Base-by-base conservation (phyloP, 192 early-diverging fungal species). In the Endogone sp. region DNA sequence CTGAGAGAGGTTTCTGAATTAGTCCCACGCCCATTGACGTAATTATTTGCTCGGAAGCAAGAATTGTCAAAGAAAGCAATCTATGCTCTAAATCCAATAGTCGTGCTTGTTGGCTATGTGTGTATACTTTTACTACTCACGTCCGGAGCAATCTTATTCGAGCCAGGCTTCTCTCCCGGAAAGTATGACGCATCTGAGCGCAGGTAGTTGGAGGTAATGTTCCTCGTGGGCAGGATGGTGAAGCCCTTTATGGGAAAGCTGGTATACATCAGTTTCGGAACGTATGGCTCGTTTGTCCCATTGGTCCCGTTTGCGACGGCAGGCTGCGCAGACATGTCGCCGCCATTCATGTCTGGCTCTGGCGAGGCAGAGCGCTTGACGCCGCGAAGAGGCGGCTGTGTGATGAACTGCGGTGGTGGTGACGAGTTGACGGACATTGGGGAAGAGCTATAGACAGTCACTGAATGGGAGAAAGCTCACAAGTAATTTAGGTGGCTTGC, bases 251-350 rank as follows among this genome's bases (percentile, higher is more conserved):
- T 73, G 26, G 82, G 70, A 64, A 86, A 86, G 0, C 72, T 82
- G 3, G 84, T 86, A 32, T 81, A 86, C 56, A 76, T 82, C 55
- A 86, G 81, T 13, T 74, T 74, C 13, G 83, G 83, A 0, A 66
- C 59, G 30, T 81, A 81, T 22, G 22, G n/a, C n/a, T n/a, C 59
- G 37, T 49, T 16, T 49, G n/a, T n/a, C n/a, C n/a, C n/a, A n/a
- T 16, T 1, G 37, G 37, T 49, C 9, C 37, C 37, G 37, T 49
- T 49, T 16, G 16, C 37, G 37, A 16, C 1, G 6, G 37, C 16
- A 6, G 37, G 37, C 37, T 49, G 37, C 16, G 9, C 37, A 49
- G 37, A 16, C 9, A 49, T 49, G 37, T 49, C 16, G 9, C 37
- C 16, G 9, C 37, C 37, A 49, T 49, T 49, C 16, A 16, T 49